Evolutionary conservation across 139 green algal species (phyloP).

Genomic region (Coccomyxa sp.): DNA sequence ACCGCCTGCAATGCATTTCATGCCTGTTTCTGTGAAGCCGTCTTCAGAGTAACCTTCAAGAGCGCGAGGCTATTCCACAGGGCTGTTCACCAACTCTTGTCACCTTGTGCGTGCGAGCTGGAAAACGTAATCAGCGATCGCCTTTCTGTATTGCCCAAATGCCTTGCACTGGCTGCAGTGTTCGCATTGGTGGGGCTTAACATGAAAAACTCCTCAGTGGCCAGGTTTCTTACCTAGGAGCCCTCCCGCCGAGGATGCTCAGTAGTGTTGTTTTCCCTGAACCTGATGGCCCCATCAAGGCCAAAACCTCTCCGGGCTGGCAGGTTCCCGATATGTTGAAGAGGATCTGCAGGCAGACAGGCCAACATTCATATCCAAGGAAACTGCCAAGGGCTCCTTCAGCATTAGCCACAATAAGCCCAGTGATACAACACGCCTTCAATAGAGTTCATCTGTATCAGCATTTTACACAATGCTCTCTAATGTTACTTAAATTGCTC

Average conservation of each 20-base stretch:
- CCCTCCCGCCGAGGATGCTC: constrained; percentile 59
- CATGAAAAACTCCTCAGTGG: neutral
- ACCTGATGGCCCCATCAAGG: constrained; percentile 61
- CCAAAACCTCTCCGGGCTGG: constrained; percentile 48
- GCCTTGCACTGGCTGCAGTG: too few species aligned
- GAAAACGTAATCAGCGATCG: neutral
- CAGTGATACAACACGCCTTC: neutral
- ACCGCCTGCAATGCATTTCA: neutral
- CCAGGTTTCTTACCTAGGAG: constrained; percentile 22
- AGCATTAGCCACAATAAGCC: neutral
- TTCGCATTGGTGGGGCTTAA: neutral
- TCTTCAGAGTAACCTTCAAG: neutral
- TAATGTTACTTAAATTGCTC: neutral
- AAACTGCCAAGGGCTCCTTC: neutral
- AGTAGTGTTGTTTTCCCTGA: constrained; percentile 79
- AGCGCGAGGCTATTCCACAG: neutral
- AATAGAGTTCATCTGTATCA: neutral
- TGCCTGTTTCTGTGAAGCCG: neutral
- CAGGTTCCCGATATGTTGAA: constrained; percentile 38
- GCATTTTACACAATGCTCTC: neutral
- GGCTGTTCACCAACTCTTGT: neutral
- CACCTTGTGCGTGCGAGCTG: neutral
- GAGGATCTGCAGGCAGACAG: constrained; percentile 36
- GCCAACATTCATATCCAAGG: neutral
- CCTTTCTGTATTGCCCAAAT: neutral